Evolutionary conservation across 2,329 filamentous ascomycete genomes (phyloP).

Genomic region (Botrytis elliptica): DNA sequence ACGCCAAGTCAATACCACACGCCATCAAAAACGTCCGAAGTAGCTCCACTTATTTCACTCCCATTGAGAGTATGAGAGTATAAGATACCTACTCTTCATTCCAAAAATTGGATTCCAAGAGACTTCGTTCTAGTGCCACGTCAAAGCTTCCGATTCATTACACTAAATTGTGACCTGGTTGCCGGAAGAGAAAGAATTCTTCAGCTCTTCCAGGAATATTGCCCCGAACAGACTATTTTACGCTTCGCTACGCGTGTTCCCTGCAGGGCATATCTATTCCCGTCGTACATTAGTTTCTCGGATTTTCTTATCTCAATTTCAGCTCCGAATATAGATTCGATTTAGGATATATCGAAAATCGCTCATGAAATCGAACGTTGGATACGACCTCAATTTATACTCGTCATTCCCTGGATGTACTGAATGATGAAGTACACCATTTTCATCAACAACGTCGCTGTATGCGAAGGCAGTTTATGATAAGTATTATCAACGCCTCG

Average conservation of each 20-base stretch:
- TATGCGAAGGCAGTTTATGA: constrained; percentile 3
- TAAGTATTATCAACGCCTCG: not conserved
- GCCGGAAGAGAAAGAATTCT: not conserved
- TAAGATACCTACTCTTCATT: constrained; percentile 1
- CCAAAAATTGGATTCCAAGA: not conserved
- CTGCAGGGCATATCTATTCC: constrained; percentile 1
- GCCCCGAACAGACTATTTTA: not conserved
- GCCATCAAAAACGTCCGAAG: constrained; percentile 4
- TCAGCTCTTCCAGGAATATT: constrained; percentile 5
- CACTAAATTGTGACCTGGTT: constrained; percentile 9
- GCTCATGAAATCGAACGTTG: not conserved
- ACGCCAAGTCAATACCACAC: constrained; percentile 10
- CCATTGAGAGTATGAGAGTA: constrained; percentile 19
- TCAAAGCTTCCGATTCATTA: not conserved
- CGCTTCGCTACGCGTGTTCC: not conserved
- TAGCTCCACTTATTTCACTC: constrained; percentile 13
- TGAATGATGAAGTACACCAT: constrained; percentile 11
- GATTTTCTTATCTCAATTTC: constrained; percentile 17
- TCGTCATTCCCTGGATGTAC: not conserved
- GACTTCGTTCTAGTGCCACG: constrained; percentile 1
- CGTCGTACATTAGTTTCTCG: constrained; percentile 2
- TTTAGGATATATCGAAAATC: not conserved
- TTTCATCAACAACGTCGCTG: constrained; percentile 2
- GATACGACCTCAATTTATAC: not conserved
- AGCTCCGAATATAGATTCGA: constrained; percentile 10